These are phyloP conservation scores for Bjerkandera adusta DNA, from an alignment of 1,284 basidiomycete genomes.

Conservation along the genomic window DNA sequence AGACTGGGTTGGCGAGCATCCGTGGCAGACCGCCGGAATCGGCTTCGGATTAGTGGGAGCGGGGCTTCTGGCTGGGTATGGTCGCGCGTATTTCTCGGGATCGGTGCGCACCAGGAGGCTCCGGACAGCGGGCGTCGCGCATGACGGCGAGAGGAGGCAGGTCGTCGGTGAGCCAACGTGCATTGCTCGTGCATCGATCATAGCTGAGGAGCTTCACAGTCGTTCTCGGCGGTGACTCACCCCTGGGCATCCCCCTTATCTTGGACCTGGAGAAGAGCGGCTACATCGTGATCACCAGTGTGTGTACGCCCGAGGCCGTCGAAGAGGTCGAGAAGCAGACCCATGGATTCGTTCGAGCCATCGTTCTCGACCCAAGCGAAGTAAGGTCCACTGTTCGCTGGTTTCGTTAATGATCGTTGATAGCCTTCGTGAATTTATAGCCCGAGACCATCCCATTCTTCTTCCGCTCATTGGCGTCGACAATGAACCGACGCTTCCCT, in stretches of 20 bases:
- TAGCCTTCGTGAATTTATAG: slow-evolving; percentile 39
- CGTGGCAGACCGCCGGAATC: slow-evolving; percentile 54
- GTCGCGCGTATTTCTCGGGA: slow-evolving; percentile 22
- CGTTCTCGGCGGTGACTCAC: slow-evolving; percentile 75
- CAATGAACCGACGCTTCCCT: slow-evolving; percentile 80
- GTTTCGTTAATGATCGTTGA: no score
- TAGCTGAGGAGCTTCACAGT: slow-evolving; percentile 46
- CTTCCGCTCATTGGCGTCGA: slow-evolving; percentile 73
- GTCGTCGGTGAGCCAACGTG: slow-evolving; percentile 60
- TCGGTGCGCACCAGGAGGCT: slow-evolving; percentile 30
- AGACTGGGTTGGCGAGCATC: slow-evolving; percentile 55
- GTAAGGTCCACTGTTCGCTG: slow-evolving; percentile 35
- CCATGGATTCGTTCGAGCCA: slow-evolving; percentile 73
- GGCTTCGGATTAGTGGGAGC: slow-evolving; percentile 55
- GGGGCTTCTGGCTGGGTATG: slow-evolving; percentile 59
- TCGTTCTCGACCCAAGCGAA: slow-evolving; percentile 75
- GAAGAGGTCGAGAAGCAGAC: slow-evolving; percentile 59
- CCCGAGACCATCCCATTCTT: slow-evolving; percentile 70
- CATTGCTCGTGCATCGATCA: neutral
- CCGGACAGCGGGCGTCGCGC: slow-evolving; percentile 29
- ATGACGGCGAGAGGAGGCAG: slow-evolving; percentile 49
- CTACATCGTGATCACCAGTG: slow-evolving; percentile 79
- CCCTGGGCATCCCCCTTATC: slow-evolving; percentile 67
- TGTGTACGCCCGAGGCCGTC: slow-evolving; percentile 61
- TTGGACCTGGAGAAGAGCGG: slow-evolving; percentile 71